Evolutionary conservation across 257 asterid species (phyloP).

Genomic region (Solanum ossicruentum): DNA sequence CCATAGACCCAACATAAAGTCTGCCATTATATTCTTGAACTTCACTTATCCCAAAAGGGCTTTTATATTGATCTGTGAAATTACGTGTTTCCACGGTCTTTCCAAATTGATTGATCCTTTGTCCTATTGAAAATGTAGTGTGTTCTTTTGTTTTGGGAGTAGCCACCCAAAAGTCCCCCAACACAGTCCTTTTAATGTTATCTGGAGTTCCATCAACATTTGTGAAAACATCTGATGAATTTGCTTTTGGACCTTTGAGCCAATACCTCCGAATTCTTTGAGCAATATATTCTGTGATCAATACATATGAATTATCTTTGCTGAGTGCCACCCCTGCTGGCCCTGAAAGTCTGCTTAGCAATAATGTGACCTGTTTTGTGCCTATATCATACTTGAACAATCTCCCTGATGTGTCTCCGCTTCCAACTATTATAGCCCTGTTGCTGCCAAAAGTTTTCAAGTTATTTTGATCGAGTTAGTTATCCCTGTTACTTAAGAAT

Average conservation of each 20-base stretch:
- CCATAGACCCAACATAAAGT: conserved; percentile 8
- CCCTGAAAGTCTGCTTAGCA: conserved; percentile 21
- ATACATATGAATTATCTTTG: conserved; percentile 15
- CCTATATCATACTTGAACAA: conserved; percentile 25
- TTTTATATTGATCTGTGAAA: conserved; percentile 5
- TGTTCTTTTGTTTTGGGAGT: conserved; percentile 14
- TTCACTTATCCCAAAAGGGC: conserved; percentile 6
- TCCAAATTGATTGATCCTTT: conserved; percentile 15
- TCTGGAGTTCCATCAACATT: conserved; percentile 27
- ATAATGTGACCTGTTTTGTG: conserved; percentile 6
- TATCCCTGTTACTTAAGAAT: neutral
- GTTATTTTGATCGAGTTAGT: neutral
- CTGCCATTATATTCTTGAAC: conserved; percentile 11
- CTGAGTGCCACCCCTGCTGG: conserved; percentile 36
- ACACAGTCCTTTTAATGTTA: conserved; percentile 24
- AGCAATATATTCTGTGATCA: conserved; percentile 22
- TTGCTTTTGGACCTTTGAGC: conserved; percentile 29
- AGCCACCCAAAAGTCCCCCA: conserved; percentile 43
- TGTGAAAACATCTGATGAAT: conserved; percentile 13
- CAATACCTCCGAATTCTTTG: conserved; percentile 20
- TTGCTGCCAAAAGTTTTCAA: conserved; percentile 5
- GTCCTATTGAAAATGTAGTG: conserved; percentile 10
- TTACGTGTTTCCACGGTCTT: conserved; percentile 2
- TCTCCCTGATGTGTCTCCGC: conserved; percentile 25
- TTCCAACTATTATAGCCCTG: conserved; percentile 14